Conservation (phyloP, 768 basidiomycete genomes). For the Suillus variegatus region DNA sequence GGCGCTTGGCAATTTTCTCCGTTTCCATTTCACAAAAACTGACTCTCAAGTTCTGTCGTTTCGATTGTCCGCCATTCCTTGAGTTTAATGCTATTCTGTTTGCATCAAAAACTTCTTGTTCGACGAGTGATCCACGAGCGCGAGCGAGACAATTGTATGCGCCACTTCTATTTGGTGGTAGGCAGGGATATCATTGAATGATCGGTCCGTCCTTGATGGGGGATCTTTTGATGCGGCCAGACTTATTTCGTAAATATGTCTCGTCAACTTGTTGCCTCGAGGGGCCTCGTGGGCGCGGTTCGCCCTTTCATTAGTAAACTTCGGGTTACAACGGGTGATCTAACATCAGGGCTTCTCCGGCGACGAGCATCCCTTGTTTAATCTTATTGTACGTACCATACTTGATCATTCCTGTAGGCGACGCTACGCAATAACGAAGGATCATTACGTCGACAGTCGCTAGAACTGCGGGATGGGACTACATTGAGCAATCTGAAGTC, state of each 20-base stretch:
- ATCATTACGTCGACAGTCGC: not conserved
- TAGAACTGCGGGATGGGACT: not conserved
- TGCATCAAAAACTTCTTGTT: not conserved
- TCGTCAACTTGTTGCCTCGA: not conserved
- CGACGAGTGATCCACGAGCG: not conserved
- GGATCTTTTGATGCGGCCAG: not conserved
- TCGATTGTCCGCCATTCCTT: not conserved
- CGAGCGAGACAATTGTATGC: not conserved
- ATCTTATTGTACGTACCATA: not conserved
- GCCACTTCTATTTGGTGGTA: too few species aligned
- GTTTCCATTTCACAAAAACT: not conserved
- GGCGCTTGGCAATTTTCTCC: not conserved
- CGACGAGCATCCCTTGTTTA: not conserved
- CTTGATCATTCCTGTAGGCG: not conserved
- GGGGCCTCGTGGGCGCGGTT: not conserved
- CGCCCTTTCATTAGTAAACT: not conserved
- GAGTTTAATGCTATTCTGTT: not conserved
- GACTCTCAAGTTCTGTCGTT: not conserved
- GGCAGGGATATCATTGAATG: not conserved
- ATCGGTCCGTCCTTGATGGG: not conserved
- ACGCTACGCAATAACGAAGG: not conserved
- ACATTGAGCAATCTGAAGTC: not conserved
- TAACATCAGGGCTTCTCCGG: not conserved
- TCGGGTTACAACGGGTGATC: too few species aligned
- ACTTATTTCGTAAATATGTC: too few species aligned